Evolutionary conservation across 306 rosid genomes (phyloP).

Genomic region (Delonix regia): DNA sequence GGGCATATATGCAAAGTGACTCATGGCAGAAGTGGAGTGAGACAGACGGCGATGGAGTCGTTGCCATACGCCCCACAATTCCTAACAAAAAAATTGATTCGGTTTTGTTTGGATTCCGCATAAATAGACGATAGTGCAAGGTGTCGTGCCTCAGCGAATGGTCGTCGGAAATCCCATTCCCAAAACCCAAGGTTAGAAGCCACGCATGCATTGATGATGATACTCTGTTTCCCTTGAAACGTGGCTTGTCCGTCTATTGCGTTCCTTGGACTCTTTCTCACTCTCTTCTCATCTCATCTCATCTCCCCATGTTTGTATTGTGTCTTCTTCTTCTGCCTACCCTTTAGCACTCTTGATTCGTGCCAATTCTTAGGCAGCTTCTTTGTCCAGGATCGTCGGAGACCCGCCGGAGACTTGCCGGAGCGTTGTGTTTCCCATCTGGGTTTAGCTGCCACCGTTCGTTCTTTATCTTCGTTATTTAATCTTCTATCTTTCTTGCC

Average conservation of each 20-base stretch:
- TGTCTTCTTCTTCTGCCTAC: constrained; percentile 1
- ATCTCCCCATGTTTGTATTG: not conserved
- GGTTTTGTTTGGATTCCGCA: not conserved
- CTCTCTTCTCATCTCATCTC: constrained; percentile 29
- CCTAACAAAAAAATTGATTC: not conserved
- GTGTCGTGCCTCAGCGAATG: not conserved
- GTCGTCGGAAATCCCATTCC: too few relatives aligned
- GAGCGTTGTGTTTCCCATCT: not conserved
- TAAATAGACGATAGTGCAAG: not conserved
- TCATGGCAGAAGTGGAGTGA: too few relatives aligned
- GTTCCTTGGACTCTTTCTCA: constrained; percentile 13
- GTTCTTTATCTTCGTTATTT: constrained; percentile 37
- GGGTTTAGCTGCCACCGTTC: not conserved
- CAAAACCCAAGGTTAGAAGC: not conserved
- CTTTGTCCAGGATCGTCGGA: not conserved
- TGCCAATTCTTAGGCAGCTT: not conserved
- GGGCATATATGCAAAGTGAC: too few relatives aligned
- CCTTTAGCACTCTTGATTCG: not conserved
- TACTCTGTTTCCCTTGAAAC: constrained; percentile 34
- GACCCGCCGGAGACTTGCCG: not conserved
- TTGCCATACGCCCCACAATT: not conserved
- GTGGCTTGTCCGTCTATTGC: constrained; percentile 13
- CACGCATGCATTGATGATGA: not conserved
- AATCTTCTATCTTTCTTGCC: not conserved
- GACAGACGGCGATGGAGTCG: not conserved